phyloP scores from a whole-genome alignment of 2,329 filamentous ascomycete species.

The Ophiobolus disseminans region DNA sequence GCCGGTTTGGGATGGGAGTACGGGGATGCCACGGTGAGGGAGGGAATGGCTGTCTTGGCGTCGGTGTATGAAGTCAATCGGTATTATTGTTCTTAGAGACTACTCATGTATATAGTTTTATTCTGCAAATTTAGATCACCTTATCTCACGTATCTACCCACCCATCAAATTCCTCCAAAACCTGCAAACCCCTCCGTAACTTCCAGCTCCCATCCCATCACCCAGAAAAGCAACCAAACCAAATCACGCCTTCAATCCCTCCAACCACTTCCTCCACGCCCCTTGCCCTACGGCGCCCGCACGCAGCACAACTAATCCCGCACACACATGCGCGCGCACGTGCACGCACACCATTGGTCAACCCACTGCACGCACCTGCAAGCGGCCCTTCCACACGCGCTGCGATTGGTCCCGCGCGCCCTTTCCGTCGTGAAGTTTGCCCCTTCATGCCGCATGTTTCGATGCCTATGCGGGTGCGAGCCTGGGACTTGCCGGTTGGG shows the following conservation, averaged over 20 bases:
- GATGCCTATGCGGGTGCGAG: not conserved
- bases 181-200: not conserved
- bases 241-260: too few species aligned
- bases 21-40: slow-evolving; percentile 2
- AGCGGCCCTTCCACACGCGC: not conserved
- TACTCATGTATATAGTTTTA: too few species aligned
- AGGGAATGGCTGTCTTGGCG: not conserved
- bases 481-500: slow-evolving; percentile 7
- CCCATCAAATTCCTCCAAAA: too few species aligned
- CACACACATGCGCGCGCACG: slow-evolving; percentile 12
- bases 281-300: slow-evolving; percentile 1
- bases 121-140: too few species aligned
- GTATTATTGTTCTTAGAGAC: too few species aligned
- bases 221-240: too few species aligned
- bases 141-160: too few species aligned
- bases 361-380: slow-evolving; percentile 6
- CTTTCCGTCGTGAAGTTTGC: too few species aligned
- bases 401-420: slow-evolving; percentile 18
- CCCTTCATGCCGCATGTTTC: slow-evolving; percentile 3
- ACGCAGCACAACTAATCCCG: slow-evolving; percentile 10
- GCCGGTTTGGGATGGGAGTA: slow-evolving; percentile 22
- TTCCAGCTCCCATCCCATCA: not conserved
- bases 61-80: too few species aligned
- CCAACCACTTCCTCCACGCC: too few species aligned
- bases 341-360: slow-evolving; percentile 11